phyloP scores from a whole-genome alignment of 1,139 yeast genomes.

The Yarrowia galli region DNA sequence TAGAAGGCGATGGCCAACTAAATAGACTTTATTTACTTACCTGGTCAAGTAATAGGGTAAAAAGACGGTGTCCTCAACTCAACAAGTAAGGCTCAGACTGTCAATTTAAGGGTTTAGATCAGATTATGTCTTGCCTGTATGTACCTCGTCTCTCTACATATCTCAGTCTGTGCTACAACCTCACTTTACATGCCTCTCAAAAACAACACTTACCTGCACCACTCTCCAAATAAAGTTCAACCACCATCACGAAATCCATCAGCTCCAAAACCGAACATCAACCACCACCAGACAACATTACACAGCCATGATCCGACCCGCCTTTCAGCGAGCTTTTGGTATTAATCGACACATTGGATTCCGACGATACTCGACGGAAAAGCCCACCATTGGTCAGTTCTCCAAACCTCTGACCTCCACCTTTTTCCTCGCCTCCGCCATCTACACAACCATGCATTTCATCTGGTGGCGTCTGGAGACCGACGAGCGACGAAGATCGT shows the following conservation, averaged over 20 bases:
- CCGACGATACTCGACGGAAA: slow-evolving; percentile 27
- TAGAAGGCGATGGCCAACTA: too few species aligned
- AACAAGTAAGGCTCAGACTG: too few species aligned
- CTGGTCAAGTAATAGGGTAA: too few species aligned
- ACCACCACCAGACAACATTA: not conserved
- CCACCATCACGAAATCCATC: slow-evolving; percentile 22
- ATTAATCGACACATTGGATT: not conserved
- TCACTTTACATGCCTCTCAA: too few species aligned
- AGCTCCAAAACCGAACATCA: not conserved
- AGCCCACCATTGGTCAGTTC: slow-evolving; percentile 20
- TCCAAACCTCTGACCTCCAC: slow-evolving; percentile 28
- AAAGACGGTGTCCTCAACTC: too few species aligned
- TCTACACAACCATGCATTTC: slow-evolving; percentile 32
- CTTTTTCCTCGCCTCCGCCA: slow-evolving; percentile 35
- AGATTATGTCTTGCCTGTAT: too few species aligned
- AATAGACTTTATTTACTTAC: too few species aligned
- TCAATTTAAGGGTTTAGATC: too few species aligned
- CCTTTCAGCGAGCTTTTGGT: not conserved
- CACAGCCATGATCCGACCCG: slow-evolving; percentile 24
- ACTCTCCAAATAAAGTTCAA: not conserved
- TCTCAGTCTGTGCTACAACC: too few species aligned
- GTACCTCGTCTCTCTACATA: too few species aligned
- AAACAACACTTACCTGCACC: not conserved
- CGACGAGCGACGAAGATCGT: slow-evolving; percentile 28
- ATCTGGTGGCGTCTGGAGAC: slow-evolving; percentile 34